Base-by-base conservation (phyloP, 2,329 filamentous ascomycete genomes). In the Ophiostoma sp. region DNA sequence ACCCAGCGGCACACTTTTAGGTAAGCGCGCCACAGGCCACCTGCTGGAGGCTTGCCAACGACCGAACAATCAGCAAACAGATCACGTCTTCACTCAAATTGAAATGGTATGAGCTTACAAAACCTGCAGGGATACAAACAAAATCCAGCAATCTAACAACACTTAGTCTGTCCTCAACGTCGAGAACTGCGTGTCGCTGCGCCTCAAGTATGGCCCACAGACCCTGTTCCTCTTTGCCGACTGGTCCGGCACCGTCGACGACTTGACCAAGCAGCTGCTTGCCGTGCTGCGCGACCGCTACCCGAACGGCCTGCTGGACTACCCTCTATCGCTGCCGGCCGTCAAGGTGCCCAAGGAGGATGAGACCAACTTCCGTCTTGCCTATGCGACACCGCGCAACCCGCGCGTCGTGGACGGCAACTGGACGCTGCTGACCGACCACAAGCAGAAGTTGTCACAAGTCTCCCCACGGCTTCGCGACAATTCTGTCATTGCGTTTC, bases 121-220 rank as follows among this genome's bases (percentile, higher is more conserved):
- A 27, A 13, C 23, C 52, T 62, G 15, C 5, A 1, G 7, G 3
- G 6, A n/a, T 20, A 36, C 11, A 10, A 17, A 7, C 11, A 36
- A 8, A 41, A 15, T 15, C 4, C 6, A 5, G n/a, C 17, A 15
- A 48, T 4, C 65, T 44, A 33, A 67, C 65, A 39, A 39, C 17
- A 10, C 17, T 1, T 11, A 67, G 65, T 48, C 65, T 20, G 65
- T 8, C 3, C 8, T 6, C 23, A 48, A 64, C n/a, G 74, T 75
- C 72, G 83, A 87, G 64, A 80, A 83, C n/a, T 81, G 85, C 74
- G 83, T 86, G 75, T 91, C 90, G 11, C 80, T 94, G 70, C 85
- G 89, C 72, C 88, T 94, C 80, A 93, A 92, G 78, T 85, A 90
- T 77, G 88, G 90, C 76, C 86, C 87, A 71, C 86, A 88, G 75